A percentile compares a stretch with the other conserved stretches of the same genome.
Conservation (phyloP, 495 filamentous ascomycete species). For the Pyrenula aspistea region DNA sequence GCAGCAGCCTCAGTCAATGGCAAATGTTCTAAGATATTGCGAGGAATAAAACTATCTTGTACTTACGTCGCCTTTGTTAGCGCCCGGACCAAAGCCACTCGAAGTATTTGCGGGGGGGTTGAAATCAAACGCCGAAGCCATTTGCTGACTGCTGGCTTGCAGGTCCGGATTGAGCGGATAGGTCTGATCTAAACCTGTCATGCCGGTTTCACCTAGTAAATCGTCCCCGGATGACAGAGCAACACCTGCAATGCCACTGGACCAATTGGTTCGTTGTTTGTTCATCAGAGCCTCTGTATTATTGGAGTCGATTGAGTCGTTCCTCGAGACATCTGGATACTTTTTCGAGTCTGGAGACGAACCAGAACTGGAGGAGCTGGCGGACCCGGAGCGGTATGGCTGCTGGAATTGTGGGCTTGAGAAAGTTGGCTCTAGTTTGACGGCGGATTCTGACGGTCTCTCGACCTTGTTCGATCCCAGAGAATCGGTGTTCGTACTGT, state of each 20-base stretch:
- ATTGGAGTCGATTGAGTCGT: neutral
- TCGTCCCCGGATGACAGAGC: neutral
- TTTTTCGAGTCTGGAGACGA: neutral
- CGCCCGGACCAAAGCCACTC: constrained; percentile 25
- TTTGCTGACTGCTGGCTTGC: constrained; percentile 45
- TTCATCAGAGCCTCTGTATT: neutral
- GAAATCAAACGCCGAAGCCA: constrained; percentile 59
- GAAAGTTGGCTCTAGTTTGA: neutral
- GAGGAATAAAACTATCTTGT: constrained; percentile 1
- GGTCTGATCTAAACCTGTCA: constrained; percentile 18
- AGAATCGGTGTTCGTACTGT: neutral
- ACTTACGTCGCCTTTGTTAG: neutral
- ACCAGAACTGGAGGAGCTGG: neutral
- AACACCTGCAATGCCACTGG: neutral
- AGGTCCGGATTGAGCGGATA: constrained; percentile 29
- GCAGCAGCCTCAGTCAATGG: too few relatives aligned
- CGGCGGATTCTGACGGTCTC: neutral
- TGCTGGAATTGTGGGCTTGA: neutral
- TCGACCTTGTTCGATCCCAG: neutral
- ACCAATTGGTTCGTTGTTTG: neutral
- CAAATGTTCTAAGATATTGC: constrained; percentile 3
- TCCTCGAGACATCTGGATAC: neutral
- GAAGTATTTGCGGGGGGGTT: constrained; percentile 59
- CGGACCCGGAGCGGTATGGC: neutral
- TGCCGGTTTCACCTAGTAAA: constrained; percentile 13